These are phyloP conservation scores for Phyllosticta paracitricarpa DNA, from an alignment of 2,329 filamentous ascomycete species.

Conservation along the genomic window DNA sequence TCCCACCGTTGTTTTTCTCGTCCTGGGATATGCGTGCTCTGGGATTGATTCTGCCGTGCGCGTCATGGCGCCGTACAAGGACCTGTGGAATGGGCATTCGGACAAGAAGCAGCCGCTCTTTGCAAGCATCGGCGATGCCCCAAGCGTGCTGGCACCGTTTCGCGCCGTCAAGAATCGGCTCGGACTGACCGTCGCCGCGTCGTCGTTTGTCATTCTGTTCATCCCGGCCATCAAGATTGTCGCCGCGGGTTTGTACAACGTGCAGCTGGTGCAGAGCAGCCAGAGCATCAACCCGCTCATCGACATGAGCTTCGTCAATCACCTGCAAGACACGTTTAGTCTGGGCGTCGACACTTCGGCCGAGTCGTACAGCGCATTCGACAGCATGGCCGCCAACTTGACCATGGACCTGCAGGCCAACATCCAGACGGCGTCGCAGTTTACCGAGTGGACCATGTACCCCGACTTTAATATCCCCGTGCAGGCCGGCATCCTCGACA, in stretches of 20 bases:
- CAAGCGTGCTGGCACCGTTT: neutral
- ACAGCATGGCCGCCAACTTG: neutral
- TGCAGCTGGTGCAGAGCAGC: neutral
- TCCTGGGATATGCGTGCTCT: slow-evolving; percentile 2
- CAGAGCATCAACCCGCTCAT: neutral
- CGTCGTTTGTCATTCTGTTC: neutral
- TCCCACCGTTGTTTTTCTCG: neutral
- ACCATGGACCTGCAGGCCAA: neutral
- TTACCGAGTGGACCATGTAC: slow-evolving; percentile 5
- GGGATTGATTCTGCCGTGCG: neutral
- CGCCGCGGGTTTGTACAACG: slow-evolving; percentile 1
- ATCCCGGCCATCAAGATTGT: slow-evolving; percentile 7
- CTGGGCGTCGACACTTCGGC: neutral
- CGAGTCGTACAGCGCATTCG: neutral
- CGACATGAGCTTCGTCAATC: slow-evolving; percentile 1
- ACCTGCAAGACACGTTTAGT: neutral
- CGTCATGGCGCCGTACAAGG: slow-evolving; percentile 4
- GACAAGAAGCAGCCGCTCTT: slow-evolving; percentile 4
- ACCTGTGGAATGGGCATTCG: neutral
- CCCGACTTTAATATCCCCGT: slow-evolving; percentile 1
- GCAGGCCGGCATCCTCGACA: slow-evolving; percentile 1
- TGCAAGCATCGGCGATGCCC: neutral
- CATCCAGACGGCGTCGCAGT: neutral
- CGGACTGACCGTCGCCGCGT: neutral
- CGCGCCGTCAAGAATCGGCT: neutral